These are phyloP conservation scores for Fusarium oligoseptatum DNA, from an alignment of 2,329 filamentous ascomycete genomes.

Conservation along the genomic window DNA sequence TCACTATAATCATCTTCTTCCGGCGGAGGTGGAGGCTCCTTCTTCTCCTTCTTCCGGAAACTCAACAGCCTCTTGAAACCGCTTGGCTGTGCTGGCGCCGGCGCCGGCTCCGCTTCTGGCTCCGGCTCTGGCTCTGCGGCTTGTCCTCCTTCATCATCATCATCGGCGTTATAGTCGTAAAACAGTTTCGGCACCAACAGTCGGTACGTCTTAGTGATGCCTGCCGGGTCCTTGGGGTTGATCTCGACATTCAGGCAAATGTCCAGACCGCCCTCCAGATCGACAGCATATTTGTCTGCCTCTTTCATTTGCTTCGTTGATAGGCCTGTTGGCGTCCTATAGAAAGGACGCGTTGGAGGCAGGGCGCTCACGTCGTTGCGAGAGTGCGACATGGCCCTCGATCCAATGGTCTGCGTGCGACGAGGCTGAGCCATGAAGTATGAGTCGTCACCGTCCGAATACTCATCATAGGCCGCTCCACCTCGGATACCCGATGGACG, in stretches of 20 bases:
- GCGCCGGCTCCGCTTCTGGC: slow-evolving; percentile 20
- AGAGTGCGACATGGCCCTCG: slow-evolving; percentile 47
- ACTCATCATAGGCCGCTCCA: slow-evolving; percentile 63
- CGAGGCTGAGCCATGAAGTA: slow-evolving; percentile 64
- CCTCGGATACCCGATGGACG: slow-evolving; percentile 54
- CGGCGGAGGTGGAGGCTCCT: slow-evolving; percentile 23
- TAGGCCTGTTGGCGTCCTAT: slow-evolving; percentile 78
- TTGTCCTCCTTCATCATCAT: slow-evolving; percentile 55
- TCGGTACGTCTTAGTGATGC: slow-evolving; percentile 89
- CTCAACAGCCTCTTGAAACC: slow-evolving; percentile 62
- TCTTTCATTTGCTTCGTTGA: slow-evolving; percentile 72
- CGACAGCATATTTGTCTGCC: slow-evolving; percentile 69
- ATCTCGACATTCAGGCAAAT: slow-evolving; percentile 92
- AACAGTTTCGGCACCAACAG: slow-evolving; percentile 85
- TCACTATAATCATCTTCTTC: slow-evolving; percentile 46
- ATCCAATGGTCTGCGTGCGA: slow-evolving; percentile 48
- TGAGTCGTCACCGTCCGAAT: slow-evolving; percentile 67
- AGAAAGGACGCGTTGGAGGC: slow-evolving; percentile 62
- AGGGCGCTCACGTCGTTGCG: slow-evolving; percentile 42
- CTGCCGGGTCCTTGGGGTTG: slow-evolving; percentile 84
- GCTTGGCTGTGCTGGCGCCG: slow-evolving; percentile 46
- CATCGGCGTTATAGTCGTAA: slow-evolving; percentile 65
- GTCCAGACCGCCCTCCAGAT: slow-evolving; percentile 87
- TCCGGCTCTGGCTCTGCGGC: neutral
- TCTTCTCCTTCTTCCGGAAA: slow-evolving; percentile 55